Base-by-base conservation (phyloP, 352 stramenopile genomes). In the Globisporangium solare region DNA sequence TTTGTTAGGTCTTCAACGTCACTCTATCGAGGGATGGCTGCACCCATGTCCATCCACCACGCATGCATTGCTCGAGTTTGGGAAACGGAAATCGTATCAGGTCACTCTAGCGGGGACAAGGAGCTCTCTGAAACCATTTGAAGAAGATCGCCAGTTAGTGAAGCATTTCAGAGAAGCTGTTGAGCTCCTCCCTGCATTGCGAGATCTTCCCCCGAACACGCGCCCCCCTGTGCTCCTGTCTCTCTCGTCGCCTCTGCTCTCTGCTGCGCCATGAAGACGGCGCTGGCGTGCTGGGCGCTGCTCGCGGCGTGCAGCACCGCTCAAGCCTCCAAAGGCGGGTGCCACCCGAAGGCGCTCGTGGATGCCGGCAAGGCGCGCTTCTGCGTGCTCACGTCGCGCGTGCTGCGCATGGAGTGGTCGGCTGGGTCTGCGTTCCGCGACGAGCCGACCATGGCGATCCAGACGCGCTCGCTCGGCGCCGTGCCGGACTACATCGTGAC, bases 341-440 rank as follows among this genome's bases (percentile, higher is more conserved):
- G 61, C 47, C 56, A 65, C 45, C 31, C 51, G 21, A 56, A 62
- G 17, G 56, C 63, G 40, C 31, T 66, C 10, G 58, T 73, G 2
- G 4, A 21, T 5, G 60, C 57, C 11, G 70, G 70, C 27, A 40
- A 56, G 37, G 70, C 70, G 24, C 64, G 70, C 37, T 73, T 79
- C 54, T 72, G 67, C 18, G 65, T 79, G 20, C 55, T 79, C 21
- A 72, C 70, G 41, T 37, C 56, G 45, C 61, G 57, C n/a, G 18
- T 79, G 11, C 24, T 79, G 12, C 70, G 70, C 32, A 63, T 79
- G 55, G 67, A 79, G 24, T 76, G 66, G 65, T 48, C 60, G 0
- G 14, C 22, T 2, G 17, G 18, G 7, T n/a, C 45, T 15, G 47
- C 13, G 11, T 63, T 76, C 31, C 62, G 63, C 13, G 64, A 79